Evolutionary conservation across 2,329 filamentous ascomycete genomes (phyloP).

Genomic region (Rugonectria rugulosa): DNA sequence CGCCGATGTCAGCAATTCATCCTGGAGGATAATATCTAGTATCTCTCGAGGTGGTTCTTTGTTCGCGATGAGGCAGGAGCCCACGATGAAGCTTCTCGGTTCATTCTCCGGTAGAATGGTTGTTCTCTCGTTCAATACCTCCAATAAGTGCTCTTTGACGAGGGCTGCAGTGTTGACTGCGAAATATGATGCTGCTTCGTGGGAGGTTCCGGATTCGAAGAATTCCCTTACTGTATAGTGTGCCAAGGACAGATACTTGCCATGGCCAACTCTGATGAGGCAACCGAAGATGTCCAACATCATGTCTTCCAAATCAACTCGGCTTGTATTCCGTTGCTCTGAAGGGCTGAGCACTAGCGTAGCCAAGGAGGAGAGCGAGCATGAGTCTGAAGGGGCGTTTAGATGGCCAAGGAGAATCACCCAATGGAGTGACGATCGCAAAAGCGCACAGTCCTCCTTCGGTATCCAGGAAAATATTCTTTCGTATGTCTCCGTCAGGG

Average conservation of each 20-base stretch:
- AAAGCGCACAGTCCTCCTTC: background rate
- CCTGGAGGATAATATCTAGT: no score
- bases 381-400: no score
- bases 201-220: background rate
- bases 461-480: background rate
- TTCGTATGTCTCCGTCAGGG: slow-evolving; percentile 1
- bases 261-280: background rate
- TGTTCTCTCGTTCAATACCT: background rate
- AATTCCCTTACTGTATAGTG: background rate
- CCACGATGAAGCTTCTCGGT: no score
- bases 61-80: no score
- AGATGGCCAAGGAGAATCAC: background rate
- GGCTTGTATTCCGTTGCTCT: background rate
- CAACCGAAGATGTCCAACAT: background rate
- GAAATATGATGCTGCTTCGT: background rate
- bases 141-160: background rate
- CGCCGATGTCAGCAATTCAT: no score
- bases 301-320: background rate
- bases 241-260: background rate
- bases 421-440: background rate
- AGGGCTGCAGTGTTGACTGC: background rate
- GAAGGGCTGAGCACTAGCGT: background rate
- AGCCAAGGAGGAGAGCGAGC: background rate
- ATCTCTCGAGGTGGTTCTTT: no score
- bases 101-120: background rate